phyloP scores from a whole-genome alignment of 2,329 filamentous ascomycete species.

The Blastomyces emzantsi region DNA sequence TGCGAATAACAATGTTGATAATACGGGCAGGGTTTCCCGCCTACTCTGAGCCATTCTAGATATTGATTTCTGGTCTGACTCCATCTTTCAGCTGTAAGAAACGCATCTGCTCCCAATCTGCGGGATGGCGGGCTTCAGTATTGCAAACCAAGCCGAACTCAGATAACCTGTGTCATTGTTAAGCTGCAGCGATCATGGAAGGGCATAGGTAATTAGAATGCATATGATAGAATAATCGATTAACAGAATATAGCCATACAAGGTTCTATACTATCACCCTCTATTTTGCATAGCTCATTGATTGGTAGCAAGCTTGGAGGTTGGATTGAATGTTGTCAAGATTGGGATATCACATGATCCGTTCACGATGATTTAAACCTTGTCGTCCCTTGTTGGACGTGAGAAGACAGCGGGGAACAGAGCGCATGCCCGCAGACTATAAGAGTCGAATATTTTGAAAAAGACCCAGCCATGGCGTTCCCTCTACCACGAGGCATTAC shows the following conservation, averaged over 20 bases:
- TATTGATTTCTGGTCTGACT: neutral
- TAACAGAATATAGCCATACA: neutral
- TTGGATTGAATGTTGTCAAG: neutral
- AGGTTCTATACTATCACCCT: too few species aligned
- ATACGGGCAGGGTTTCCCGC: neutral
- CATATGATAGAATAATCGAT: neutral
- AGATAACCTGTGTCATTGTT: neutral
- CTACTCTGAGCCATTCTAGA: neutral
- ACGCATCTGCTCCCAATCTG: neutral
- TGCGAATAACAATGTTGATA: conserved; percentile 16
- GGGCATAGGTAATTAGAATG: neutral
- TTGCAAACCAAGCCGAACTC: neutral
- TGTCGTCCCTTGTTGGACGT: too few species aligned
- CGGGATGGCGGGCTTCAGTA: neutral
- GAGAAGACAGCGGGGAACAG: neutral
- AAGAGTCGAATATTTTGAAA: conserved; percentile 10
- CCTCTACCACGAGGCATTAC: conserved; percentile 59
- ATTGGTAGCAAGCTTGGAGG: neutral
- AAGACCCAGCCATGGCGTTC: conserved; percentile 46
- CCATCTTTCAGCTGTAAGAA: neutral
- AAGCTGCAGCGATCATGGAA: neutral
- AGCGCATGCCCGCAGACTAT: neutral
- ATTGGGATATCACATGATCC: neutral
- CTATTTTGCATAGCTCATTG: neutral
- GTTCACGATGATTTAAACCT: neutral